These are phyloP conservation scores for Microthyrium microscopicum DNA, from an alignment of 2,329 filamentous ascomycete genomes.

Conservation along the genomic window DNA sequence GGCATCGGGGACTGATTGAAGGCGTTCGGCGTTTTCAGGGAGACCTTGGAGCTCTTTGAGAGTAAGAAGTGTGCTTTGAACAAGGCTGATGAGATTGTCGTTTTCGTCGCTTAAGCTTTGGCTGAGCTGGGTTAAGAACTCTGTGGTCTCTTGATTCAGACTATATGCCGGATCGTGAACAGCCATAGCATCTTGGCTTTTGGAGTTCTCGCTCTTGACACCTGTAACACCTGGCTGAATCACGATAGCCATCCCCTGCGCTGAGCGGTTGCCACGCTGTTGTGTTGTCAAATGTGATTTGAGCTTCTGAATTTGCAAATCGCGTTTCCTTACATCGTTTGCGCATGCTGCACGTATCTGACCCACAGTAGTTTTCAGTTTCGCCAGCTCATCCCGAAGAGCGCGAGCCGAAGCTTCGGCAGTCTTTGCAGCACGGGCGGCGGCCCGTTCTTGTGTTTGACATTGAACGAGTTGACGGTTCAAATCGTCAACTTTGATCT, in stretches of 20 bases:
- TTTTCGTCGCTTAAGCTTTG: constrained; percentile 83
- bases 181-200: constrained; percentile 27
- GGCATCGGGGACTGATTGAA: constrained; percentile 14
- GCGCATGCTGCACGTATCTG: constrained; percentile 78
- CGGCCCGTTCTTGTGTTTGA: constrained; percentile 54
- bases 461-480: constrained; percentile 38
- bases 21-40: constrained; percentile 17
- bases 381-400: constrained; percentile 70
- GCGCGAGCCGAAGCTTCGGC: constrained; percentile 58
- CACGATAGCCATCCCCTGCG: constrained; percentile 31
- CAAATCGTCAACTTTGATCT: constrained; percentile 38
- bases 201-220: constrained; percentile 9
- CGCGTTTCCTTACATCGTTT: constrained; percentile 79
- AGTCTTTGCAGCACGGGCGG: constrained; percentile 52
- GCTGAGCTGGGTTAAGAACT: constrained; percentile 73
- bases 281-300: constrained; percentile 69
- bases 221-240: constrained; percentile 19
- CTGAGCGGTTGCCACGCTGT: constrained; percentile 30
- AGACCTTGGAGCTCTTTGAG: constrained; percentile 49
- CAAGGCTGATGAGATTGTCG: constrained; percentile 57
- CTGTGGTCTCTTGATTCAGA: constrained; percentile 72
- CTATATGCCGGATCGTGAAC: constrained; percentile 45
- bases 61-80: constrained; percentile 53
- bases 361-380: constrained; percentile 61
- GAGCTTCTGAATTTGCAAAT: constrained; percentile 72